Percentiles rank a stretch among this genome's conserved stretches.
These are phyloP conservation scores for Lecanosticta acicola DNA, from an alignment of 2,329 filamentous ascomycete species.

Conservation along the genomic window DNA sequence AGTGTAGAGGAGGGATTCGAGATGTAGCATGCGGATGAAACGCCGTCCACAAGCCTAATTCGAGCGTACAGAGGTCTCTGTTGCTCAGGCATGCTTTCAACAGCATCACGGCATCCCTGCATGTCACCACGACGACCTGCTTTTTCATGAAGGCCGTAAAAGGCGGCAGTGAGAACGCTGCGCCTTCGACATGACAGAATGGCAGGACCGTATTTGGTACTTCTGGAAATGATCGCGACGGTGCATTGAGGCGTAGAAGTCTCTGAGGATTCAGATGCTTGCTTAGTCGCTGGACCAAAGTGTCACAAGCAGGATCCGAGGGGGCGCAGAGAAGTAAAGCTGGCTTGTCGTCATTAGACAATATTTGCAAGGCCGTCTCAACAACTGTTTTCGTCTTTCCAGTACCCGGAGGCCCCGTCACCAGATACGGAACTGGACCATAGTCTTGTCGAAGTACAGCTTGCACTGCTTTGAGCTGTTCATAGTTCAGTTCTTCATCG, in stretches of 20 bases:
- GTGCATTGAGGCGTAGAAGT: conserved; percentile 21
- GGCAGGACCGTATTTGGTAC: conserved; percentile 22
- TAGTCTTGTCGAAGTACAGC: conserved; percentile 38
- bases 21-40: conserved; percentile 14
- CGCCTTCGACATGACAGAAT: conserved; percentile 23
- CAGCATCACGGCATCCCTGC: conserved; percentile 22
- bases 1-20: conserved; percentile 16
- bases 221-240: conserved; percentile 23
- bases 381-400: conserved; percentile 50
- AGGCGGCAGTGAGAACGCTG: conserved; percentile 22
- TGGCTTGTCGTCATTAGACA: conserved; percentile 2
- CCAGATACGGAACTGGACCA: conserved; percentile 43
- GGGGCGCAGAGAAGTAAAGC: conserved; percentile 23
- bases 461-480: conserved; percentile 44
- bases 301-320: conserved; percentile 26
- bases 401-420: conserved; percentile 48
- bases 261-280: conserved; percentile 16
- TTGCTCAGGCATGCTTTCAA: conserved; percentile 22
- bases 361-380: conserved; percentile 36
- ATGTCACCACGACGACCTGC: conserved; percentile 22
- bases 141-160: conserved; percentile 21
- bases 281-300: conserved; percentile 19
- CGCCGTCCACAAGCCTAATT: conserved; percentile 10
- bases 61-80: conserved; percentile 19
- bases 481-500: conserved; percentile 43